Evolutionary conservation across 768 basidiomycete species (phyloP).

Genomic region (Lactifluus pinguis): DNA sequence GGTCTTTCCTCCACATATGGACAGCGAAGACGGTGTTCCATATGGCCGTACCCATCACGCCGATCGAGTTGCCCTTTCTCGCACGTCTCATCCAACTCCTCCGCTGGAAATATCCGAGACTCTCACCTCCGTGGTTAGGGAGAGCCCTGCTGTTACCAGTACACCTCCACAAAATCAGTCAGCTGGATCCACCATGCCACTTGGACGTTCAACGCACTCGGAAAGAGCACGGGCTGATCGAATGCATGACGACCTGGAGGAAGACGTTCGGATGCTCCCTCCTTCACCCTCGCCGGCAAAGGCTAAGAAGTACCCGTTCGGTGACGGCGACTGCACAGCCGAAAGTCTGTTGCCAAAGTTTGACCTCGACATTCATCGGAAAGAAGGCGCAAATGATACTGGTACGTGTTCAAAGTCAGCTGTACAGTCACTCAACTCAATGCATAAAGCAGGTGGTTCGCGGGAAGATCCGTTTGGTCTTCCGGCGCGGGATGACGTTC

Average conservation of each 20-base stretch:
- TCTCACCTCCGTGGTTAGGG: not conserved
- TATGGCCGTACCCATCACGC: conserved; percentile 57
- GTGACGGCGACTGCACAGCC: conserved; percentile 20
- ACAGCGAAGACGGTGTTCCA: conserved; percentile 55
- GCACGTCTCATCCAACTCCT: conserved; percentile 20
- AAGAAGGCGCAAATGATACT: not conserved
- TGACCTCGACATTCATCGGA: conserved; percentile 20
- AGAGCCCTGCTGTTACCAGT: conserved; percentile 19
- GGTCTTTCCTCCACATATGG: conserved; percentile 43
- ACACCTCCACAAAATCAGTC: conserved; percentile 17
- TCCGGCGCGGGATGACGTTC: conserved; percentile 24
- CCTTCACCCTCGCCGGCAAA: conserved; percentile 42
- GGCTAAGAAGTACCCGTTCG: conserved; percentile 4
- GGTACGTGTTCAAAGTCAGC: not conserved
- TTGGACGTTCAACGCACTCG: conserved; percentile 33
- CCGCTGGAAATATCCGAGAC: conserved; percentile 10
- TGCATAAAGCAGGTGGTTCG: conserved; percentile 21
- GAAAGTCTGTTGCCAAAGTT: conserved; percentile 32
- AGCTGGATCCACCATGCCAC: conserved; percentile 25
- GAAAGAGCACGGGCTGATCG: conserved; percentile 26
- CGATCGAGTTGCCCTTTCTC: conserved; percentile 41
- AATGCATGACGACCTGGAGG: conserved; percentile 27
- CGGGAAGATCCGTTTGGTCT: conserved; percentile 25
- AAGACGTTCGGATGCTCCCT: conserved; percentile 37
- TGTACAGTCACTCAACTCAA: not conserved